phyloP scores from a whole-genome alignment of 2,329 filamentous ascomycete genomes.

The Xylaria sp. region DNA sequence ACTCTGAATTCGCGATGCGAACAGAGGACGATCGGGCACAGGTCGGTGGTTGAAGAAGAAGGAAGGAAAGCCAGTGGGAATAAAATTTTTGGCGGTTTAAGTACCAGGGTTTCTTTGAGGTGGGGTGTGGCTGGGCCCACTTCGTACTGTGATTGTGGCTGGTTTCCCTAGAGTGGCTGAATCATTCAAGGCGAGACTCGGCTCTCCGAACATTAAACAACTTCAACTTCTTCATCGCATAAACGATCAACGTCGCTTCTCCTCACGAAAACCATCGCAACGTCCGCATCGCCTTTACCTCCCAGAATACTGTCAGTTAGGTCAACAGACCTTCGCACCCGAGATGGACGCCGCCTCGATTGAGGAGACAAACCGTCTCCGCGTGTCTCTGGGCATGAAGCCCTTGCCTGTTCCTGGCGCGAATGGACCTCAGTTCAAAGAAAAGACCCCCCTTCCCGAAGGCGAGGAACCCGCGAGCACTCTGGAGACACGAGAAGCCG shows the following conservation, averaged over 20 bases:
- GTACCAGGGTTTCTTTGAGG: constrained; percentile 33
- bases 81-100: constrained; percentile 39
- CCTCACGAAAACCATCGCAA: background rate
- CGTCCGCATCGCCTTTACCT: background rate
- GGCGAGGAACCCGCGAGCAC: constrained; percentile 77
- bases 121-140: constrained; percentile 24
- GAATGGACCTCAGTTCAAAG: constrained; percentile 52
- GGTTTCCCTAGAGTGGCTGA: constrained; percentile 13
- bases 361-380: constrained; percentile 93
- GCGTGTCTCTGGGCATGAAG: constrained; percentile 87
- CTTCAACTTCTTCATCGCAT: constrained; percentile 12
- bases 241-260: background rate
- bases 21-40: constrained; percentile 86
- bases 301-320: background rate
- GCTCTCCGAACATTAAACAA: background rate
- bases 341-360: constrained; percentile 77
- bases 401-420: constrained; percentile 85
- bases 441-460: constrained; percentile 53
- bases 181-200: background rate
- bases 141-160: background rate
- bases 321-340: background rate
- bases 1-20: constrained; percentile 70
- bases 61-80: constrained; percentile 49
- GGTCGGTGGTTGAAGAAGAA: constrained; percentile 68
- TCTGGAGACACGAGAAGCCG: constrained; percentile 80